Percentiles rank a stretch among this genome's conserved stretches.
Conservation (phyloP, 345 rosid species). For the Dovyalis caffra region DNA sequence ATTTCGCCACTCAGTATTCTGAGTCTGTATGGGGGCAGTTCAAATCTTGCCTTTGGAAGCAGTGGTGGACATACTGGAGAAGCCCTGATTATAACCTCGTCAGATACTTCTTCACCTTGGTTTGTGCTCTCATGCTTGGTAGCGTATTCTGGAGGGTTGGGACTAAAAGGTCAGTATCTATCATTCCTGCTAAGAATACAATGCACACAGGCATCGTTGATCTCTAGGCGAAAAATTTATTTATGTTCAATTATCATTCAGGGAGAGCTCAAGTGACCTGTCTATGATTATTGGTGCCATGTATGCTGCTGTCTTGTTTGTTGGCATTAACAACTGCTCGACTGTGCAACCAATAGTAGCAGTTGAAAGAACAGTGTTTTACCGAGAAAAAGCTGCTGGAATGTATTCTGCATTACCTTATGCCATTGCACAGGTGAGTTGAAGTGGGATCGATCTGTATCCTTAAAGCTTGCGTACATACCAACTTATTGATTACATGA, state of each 20-base stretch:
- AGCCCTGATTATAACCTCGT: slow-evolving; percentile 49
- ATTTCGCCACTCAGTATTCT: slow-evolving; percentile 41
- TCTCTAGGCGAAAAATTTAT: not conserved
- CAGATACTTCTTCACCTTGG: slow-evolving; percentile 39
- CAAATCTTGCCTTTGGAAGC: slow-evolving; percentile 56
- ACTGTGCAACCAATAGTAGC: slow-evolving; percentile 51
- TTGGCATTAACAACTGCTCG: slow-evolving; percentile 48
- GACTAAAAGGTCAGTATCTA: slow-evolving; percentile 27
- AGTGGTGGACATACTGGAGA: slow-evolving; percentile 62
- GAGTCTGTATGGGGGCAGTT: slow-evolving; percentile 46
- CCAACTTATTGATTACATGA: not conserved
- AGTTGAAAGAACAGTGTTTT: slow-evolving; percentile 58
- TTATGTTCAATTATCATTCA: slow-evolving; percentile 1
- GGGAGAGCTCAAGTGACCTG: slow-evolving; percentile 40
- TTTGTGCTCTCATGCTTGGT: slow-evolving; percentile 40
- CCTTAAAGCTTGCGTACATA: not conserved
- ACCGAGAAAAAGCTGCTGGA: slow-evolving; percentile 60
- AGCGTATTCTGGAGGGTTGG: slow-evolving; percentile 49
- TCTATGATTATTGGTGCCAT: slow-evolving; percentile 47
- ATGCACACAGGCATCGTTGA: not conserved
- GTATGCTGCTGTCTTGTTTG: slow-evolving; percentile 42
- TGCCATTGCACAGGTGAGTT: slow-evolving; percentile 56
- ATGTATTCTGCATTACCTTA: slow-evolving; percentile 58
- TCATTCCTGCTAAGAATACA: not conserved
- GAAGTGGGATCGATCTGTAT: not conserved